A percentile compares a stretch with the other conserved stretches of the same genome.
phyloP scores from a whole-genome alignment of 2,329 filamentous ascomycete genomes.

The Rhynchosporium agropyri region DNA sequence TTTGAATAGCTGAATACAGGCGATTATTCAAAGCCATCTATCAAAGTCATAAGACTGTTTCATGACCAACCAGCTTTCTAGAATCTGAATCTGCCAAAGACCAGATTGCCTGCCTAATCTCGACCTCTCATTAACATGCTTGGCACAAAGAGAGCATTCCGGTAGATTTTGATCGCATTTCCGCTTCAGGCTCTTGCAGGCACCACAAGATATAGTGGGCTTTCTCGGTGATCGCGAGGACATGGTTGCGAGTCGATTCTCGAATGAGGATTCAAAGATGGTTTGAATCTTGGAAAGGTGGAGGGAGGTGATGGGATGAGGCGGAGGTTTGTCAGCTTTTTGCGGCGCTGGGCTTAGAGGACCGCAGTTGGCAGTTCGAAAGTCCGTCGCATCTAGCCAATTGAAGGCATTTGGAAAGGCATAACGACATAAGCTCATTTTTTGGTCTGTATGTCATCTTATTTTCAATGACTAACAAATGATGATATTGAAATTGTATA shows the following conservation, averaged over 20 bases:
- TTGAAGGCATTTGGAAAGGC: neutral
- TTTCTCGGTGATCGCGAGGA: neutral
- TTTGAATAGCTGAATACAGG: too few relatives aligned
- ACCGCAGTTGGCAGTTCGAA: neutral
- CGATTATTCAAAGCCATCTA: too few relatives aligned
- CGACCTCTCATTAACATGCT: slow-evolving; percentile 7
- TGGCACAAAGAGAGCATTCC: slow-evolving; percentile 26
- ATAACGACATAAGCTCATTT: neutral
- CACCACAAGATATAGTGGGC: neutral
- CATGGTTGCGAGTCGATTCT: neutral
- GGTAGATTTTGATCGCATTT: slow-evolving; percentile 19
- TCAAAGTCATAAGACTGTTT: too few relatives aligned
- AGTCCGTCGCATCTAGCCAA: slow-evolving; percentile 3
- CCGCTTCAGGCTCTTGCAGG: neutral
- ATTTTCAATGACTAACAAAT: neutral
- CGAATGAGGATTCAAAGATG: neutral
- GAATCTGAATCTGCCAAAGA: too few relatives aligned
- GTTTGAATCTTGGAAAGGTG: neutral
- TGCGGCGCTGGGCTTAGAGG: neutral
- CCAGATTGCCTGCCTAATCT: too few relatives aligned
- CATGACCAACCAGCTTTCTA: too few relatives aligned
- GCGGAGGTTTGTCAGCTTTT: neutral
- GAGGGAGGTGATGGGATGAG: too few relatives aligned
- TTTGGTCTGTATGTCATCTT: neutral
- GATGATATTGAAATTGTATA: neutral